Conservation (phyloP, 768 basidiomycete species). For the Tylopilus sp. region DNA sequence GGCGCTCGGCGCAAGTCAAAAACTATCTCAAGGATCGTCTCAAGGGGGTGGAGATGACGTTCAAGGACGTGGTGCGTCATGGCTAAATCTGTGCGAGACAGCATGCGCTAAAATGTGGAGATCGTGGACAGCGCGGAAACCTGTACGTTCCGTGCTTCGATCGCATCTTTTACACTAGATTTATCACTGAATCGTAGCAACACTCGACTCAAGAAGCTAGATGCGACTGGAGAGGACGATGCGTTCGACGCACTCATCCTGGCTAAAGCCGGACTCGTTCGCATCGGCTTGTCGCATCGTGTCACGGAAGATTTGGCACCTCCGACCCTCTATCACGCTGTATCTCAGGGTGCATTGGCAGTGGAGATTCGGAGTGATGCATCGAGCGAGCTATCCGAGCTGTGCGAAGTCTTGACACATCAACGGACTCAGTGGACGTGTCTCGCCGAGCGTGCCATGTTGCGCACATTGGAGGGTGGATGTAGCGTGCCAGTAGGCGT, state of each 20-base stretch:
- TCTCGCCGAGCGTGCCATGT: constrained; percentile 81
- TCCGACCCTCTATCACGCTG: constrained; percentile 81
- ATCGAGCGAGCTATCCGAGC: constrained; percentile 46
- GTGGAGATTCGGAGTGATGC: constrained; percentile 81
- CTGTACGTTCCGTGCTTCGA: constrained; percentile 49
- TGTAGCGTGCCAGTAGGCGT: constrained; percentile 97
- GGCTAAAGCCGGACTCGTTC: constrained; percentile 87
- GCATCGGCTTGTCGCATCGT: constrained; percentile 70
- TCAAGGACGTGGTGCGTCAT: constrained; percentile 83
- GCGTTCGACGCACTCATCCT: constrained; percentile 88
- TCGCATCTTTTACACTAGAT: background rate
- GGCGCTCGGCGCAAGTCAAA: constrained; percentile 87
- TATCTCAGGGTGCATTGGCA: constrained; percentile 90
- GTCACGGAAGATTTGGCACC: constrained; percentile 71
- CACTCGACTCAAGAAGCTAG: constrained; percentile 88
- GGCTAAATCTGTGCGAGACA: background rate
- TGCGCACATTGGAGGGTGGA: constrained; percentile 91
- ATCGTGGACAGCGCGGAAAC: constrained; percentile 66
- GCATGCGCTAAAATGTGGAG: background rate
- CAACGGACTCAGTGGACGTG: constrained; percentile 74
- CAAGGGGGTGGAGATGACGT: constrained; percentile 47
- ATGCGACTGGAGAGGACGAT: constrained; percentile 59
- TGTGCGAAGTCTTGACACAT: constrained; percentile 71
- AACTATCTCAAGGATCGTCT: constrained; percentile 58
- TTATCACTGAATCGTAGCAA: constrained; percentile 47